These are phyloP conservation scores for Phytophthora quininea DNA, from an alignment of 352 stramenopile species.

Conservation along the genomic window DNA sequence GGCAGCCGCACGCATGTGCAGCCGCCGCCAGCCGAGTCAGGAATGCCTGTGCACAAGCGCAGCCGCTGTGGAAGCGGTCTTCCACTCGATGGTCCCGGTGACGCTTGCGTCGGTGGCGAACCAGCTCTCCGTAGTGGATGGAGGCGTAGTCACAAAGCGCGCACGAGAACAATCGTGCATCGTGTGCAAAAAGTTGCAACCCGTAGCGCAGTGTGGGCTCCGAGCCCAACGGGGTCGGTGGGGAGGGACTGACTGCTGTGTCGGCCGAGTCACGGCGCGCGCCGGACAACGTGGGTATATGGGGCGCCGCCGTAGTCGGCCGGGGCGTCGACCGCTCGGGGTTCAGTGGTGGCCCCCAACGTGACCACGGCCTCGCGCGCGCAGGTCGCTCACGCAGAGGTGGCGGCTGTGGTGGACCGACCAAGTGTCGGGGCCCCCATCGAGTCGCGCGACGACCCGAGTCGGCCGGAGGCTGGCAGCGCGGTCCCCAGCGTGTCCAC, in stretches of 20 bases:
- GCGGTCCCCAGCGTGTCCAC: neutral
- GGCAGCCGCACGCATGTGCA: neutral
- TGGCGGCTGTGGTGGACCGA: neutral
- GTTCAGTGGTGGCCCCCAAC: too few species aligned
- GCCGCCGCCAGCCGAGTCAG: neutral
- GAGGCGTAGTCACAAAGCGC: neutral
- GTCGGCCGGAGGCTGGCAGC: too few species aligned
- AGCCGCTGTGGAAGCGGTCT: slow-evolving; percentile 4
- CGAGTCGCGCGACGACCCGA: neutral
- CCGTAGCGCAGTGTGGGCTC: neutral
- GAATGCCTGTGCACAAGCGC: neutral
- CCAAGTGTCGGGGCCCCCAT: neutral
- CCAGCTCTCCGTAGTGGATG: neutral
- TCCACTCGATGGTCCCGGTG: neutral
- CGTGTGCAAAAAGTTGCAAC: neutral
- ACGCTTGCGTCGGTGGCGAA: neutral
- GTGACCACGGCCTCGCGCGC: too few species aligned
- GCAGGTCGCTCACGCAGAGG: too few species aligned
- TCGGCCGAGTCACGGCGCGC: neutral
- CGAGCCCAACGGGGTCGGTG: neutral
- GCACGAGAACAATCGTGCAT: neutral
- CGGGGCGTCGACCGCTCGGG: too few species aligned
- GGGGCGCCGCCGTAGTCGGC: too few species aligned
- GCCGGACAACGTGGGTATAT: too few species aligned
- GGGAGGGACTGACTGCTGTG: neutral